phyloP scores from a whole-genome alignment of 2,329 filamentous ascomycete species.

The Chrysosporium queenslandicum region DNA sequence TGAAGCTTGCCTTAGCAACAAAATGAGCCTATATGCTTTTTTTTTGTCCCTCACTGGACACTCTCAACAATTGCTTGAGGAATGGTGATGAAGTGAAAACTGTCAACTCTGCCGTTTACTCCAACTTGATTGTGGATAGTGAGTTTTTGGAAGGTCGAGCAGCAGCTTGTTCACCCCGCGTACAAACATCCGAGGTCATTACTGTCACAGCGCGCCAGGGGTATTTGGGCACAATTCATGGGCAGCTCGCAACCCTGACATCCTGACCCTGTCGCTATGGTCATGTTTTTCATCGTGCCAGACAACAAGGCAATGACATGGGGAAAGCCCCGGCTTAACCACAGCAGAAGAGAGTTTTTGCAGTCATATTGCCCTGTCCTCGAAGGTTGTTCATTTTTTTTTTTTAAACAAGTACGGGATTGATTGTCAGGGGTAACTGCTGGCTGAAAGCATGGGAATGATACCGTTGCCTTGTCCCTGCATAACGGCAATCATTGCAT shows the following conservation, averaged over 20 bases:
- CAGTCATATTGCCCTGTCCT: not conserved
- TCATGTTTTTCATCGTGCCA: not conserved
- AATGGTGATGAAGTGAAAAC: no score
- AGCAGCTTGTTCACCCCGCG: not conserved
- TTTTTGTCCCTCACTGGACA: no score
- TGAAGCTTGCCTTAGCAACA: no score
- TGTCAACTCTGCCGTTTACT: no score
- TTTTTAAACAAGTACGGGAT: not conserved
- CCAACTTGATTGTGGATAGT: no score
- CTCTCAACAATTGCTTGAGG: no score
- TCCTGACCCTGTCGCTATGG: not conserved
- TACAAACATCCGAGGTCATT: not conserved
- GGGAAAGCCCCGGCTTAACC: not conserved
- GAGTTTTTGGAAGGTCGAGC: not conserved
- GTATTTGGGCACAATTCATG: not conserved
- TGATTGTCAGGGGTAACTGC: not conserved
- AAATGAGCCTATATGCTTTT: no score
- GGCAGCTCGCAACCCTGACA: not conserved
- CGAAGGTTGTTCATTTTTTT: no score
- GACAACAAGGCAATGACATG: not conserved
- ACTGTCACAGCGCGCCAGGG: not conserved
- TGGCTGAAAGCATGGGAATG: not conserved
- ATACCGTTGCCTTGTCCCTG: constrained; percentile 8
- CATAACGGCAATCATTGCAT: constrained; percentile 7
- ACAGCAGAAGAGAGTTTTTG: not conserved